Evolutionary conservation across 176 grass and related monocot species (phyloP).

Genomic region (Areca catechu): DNA sequence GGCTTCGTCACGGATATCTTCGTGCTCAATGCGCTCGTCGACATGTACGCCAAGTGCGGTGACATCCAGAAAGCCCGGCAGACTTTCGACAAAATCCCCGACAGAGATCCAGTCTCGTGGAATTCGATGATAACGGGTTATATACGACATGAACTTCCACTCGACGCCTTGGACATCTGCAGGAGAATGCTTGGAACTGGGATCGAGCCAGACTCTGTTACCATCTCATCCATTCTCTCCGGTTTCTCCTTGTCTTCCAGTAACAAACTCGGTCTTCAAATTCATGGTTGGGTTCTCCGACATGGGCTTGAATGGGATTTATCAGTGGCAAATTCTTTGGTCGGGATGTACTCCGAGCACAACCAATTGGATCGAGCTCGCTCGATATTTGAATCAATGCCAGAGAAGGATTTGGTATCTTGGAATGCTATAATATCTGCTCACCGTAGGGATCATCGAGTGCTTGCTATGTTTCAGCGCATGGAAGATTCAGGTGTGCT

Average conservation of each 20-base stretch:
- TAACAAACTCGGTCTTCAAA: conserved; percentile 22
- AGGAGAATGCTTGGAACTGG: conserved; percentile 30
- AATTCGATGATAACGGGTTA: conserved; percentile 43
- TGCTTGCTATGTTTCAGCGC: conserved; percentile 32
- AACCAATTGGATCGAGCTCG: conserved; percentile 15
- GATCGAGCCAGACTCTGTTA: conserved; percentile 11
- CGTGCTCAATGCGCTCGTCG: conserved; percentile 38
- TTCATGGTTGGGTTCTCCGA: conserved; percentile 60
- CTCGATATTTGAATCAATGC: conserved; percentile 33
- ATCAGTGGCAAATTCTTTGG: conserved; percentile 32
- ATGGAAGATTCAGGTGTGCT: conserved; percentile 39
- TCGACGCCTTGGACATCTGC: conserved; percentile 21
- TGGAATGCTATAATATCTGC: conserved; percentile 47
- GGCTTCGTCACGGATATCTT: conserved; percentile 30
- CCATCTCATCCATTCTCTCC: conserved; percentile 31
- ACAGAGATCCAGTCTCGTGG: conserved; percentile 33
- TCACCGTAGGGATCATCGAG: conserved; percentile 16
- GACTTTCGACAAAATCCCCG: conserved; percentile 36
- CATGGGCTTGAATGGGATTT: conserved; percentile 27
- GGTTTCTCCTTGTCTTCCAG: neutral
- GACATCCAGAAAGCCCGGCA: conserved; percentile 28
- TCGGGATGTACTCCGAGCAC: conserved; percentile 40
- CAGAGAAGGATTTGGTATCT: conserved; percentile 31
- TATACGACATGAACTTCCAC: conserved; percentile 24
- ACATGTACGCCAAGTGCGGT: conserved; percentile 52